phyloP scores from a whole-genome alignment of 1,139 yeast genomes.

The Suhomyces anneliseae region DNA sequence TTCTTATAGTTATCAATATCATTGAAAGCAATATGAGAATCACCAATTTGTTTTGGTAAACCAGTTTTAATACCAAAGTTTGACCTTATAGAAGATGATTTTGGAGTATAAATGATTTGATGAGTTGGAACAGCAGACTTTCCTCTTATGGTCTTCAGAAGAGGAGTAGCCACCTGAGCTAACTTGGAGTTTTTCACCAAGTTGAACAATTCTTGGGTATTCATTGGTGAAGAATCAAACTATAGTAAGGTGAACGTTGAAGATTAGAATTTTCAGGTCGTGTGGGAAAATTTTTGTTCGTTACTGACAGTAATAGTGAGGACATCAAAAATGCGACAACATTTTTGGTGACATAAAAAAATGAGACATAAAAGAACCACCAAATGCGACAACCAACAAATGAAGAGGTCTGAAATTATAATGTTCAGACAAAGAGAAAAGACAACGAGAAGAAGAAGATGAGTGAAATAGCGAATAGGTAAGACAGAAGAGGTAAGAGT shows the following conservation, averaged over 20 bases:
- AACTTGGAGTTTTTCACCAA: constrained; percentile 45
- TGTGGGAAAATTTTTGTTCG: neutral
- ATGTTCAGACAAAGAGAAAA: neutral
- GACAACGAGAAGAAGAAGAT: neutral
- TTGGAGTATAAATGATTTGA: constrained; percentile 46
- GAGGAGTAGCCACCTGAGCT: constrained; percentile 50
- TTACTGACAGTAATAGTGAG: too few relatives aligned
- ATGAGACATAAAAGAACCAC: neutral
- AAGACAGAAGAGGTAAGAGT: neutral
- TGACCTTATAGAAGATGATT: constrained; percentile 43
- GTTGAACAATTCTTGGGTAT: constrained; percentile 38
- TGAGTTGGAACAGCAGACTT: constrained; percentile 40
- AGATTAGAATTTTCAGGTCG: constrained; percentile 3
- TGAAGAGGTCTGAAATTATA: neutral
- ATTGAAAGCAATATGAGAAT: constrained; percentile 43
- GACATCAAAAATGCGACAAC: neutral
- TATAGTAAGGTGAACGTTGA: too few relatives aligned
- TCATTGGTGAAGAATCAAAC: constrained; percentile 15
- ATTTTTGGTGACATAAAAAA: neutral
- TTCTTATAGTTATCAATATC: constrained; percentile 44
- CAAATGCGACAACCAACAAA: neutral
- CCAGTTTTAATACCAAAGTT: constrained; percentile 47
- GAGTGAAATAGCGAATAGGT: too few relatives aligned
- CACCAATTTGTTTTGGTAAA: constrained; percentile 45
- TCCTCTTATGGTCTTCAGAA: constrained; percentile 35